These are phyloP conservation scores for Conidiobolus incongruus DNA, from an alignment of 371 early-diverging fungal species.

Conservation along the genomic window DNA sequence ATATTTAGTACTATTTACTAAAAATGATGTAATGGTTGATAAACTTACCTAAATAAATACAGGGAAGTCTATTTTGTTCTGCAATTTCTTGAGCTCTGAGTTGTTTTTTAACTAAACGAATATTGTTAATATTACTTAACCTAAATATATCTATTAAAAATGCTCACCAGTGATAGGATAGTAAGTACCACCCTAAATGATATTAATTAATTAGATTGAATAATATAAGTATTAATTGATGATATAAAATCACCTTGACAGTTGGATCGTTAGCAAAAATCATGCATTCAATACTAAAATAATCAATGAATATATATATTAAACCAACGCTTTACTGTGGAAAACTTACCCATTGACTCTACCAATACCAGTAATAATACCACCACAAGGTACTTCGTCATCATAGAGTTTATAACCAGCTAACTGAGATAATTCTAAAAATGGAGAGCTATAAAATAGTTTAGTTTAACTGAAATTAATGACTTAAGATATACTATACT, in stretches of 20 bases:
- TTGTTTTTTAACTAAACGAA: constrained; percentile 76
- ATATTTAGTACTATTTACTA: not conserved
- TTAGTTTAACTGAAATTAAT: too few relatives aligned
- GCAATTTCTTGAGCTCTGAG: constrained; percentile 96
- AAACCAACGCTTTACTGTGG: too few relatives aligned
- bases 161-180: constrained; percentile 68
- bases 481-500: too few relatives aligned
- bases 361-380: constrained; percentile 93
- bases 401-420: constrained; percentile 82
- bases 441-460: constrained; percentile 63
- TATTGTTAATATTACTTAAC: constrained; percentile 7
- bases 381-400: constrained; percentile 77
- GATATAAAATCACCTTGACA: constrained; percentile 39
- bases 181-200: constrained; percentile 78
- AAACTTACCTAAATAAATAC: constrained; percentile 66
- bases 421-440: constrained; percentile 86
- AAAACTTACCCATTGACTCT: constrained; percentile 68
- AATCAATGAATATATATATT: not conserved
- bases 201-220: not conserved
- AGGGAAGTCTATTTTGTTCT: constrained; percentile 79
- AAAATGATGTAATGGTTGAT: not conserved
- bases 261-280: constrained; percentile 91
- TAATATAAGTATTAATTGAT: constrained; percentile 33
- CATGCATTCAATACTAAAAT: constrained; percentile 67
- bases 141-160: constrained; percentile 28